Percentiles rank a stretch among this genome's conserved stretches.
phyloP scores from a whole-genome alignment of 805 yeast species.

The Nakazawaea wickerhamii region DNA sequence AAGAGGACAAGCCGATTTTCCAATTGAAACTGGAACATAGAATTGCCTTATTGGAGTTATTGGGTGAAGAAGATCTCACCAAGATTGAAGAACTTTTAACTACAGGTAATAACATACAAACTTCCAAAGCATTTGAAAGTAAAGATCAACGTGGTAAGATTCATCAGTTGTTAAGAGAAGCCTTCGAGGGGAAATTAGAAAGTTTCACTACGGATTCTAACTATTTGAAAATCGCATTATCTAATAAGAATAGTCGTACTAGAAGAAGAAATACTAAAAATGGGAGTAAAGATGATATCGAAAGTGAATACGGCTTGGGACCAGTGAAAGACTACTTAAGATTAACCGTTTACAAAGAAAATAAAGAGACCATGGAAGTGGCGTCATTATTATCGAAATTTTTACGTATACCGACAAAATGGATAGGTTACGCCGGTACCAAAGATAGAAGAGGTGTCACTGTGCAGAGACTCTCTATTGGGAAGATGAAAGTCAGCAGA shows the following conservation, averaged over 20 bases:
- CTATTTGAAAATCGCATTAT: slow-evolving; percentile 56
- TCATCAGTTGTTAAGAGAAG: slow-evolving; percentile 70
- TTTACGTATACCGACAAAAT: slow-evolving; percentile 66
- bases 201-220: slow-evolving; percentile 69
- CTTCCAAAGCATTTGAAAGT: slow-evolving; percentile 51
- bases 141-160: slow-evolving; percentile 72
- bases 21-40: slow-evolving; percentile 42
- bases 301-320: slow-evolving; percentile 70
- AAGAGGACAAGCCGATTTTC: slow-evolving; percentile 25
- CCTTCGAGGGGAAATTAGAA: slow-evolving; percentile 71
- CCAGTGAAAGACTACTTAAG: slow-evolving; percentile 63
- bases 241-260: slow-evolving; percentile 27
- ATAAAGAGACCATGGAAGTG: slow-evolving; percentile 96
- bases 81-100: slow-evolving; percentile 49
- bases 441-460: slow-evolving; percentile 96
- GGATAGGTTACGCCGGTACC: slow-evolving; percentile 85
- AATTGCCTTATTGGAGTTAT: slow-evolving; percentile 39
- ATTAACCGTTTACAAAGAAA: slow-evolving; percentile 84
- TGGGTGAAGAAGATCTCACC: slow-evolving; percentile 58
- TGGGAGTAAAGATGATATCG: slow-evolving; percentile 18
- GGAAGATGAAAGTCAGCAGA: slow-evolving; percentile 66
- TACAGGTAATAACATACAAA: slow-evolving; percentile 53
- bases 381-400: slow-evolving; percentile 69
- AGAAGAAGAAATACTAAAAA: slow-evolving; percentile 16
- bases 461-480: slow-evolving; percentile 71